These are phyloP conservation scores for Cladosporium phlei DNA, from an alignment of 2,329 filamentous ascomycete genomes.

Conservation along the genomic window DNA sequence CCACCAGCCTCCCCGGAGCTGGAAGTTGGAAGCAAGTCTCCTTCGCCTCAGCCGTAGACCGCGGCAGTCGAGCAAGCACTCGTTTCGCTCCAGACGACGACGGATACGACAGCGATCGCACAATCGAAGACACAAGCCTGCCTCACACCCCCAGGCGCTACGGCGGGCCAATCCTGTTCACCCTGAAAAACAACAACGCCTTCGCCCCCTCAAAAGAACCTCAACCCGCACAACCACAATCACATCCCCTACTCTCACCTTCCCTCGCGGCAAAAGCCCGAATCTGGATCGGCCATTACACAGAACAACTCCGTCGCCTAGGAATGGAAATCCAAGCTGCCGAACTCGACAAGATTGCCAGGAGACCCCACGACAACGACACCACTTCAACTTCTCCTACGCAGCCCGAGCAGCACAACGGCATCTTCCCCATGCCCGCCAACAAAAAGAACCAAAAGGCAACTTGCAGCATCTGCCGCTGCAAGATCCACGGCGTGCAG, in stretches of 20 bases:
- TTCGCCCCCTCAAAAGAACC: slow-evolving; percentile 45
- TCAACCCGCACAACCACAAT: slow-evolving; percentile 38
- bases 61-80: slow-evolving; percentile 29
- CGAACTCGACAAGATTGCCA: slow-evolving; percentile 56
- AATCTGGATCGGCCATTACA: slow-evolving; percentile 54
- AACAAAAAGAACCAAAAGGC: neutral
- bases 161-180: slow-evolving; percentile 40
- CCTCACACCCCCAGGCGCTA: slow-evolving; percentile 30
- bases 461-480: slow-evolving; percentile 27
- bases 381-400: too few species aligned
- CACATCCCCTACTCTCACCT: slow-evolving; percentile 43
- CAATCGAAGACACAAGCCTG: slow-evolving; percentile 33
- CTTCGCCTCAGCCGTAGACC: slow-evolving; percentile 32
- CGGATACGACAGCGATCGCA: slow-evolving; percentile 31
- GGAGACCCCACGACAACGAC: slow-evolving; percentile 16
- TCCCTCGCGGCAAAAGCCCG: slow-evolving; percentile 43
- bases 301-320: slow-evolving; percentile 57
- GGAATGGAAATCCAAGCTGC: slow-evolving; percentile 50
- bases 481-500: slow-evolving; percentile 22
- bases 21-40: slow-evolving; percentile 43
- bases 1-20: slow-evolving; percentile 25
- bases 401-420: slow-evolving; percentile 1
- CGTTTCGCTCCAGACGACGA: slow-evolving; percentile 24
- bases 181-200: slow-evolving; percentile 52
- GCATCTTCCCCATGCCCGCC: neutral